Evolutionary conservation across 805 yeast species (phyloP), one percentile per base, ranked within the genome.

Genomic region (Nakazawaea molendinolei): DNA sequence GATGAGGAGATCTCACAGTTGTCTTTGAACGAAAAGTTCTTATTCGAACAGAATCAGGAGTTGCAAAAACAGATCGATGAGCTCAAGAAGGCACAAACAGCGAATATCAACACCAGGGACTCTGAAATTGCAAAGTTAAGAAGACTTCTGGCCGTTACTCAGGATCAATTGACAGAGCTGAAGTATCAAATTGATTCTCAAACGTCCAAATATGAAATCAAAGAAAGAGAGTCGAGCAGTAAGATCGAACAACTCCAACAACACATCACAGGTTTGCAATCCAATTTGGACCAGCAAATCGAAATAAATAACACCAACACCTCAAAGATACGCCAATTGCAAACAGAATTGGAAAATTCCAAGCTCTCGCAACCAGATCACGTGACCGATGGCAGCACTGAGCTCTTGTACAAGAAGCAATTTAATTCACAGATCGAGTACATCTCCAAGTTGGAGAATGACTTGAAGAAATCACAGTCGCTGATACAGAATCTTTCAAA

Each of bases 1-100:
- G 35, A 36, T 10, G 31, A 36, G n/a, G 39, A 36, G 14, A 31
- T 36, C 7, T 5, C 20, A 8, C 16, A 16, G 17, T 31, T 36
- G 35, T 8, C 23, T 3, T 23, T 31, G 13, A 30, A 36, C 22
- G 39, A 36, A 16, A 31, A 25, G 18, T 36, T 36, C 13, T 22
- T 36, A 12, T 36, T 29, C 26, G 39, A 36, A 8, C 34, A 27
- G 21, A 36, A 36, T 22, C 23, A 31, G 15, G 39, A 36, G 27
- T 22, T 36, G 32, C 21, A 5, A 4, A 31, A 25, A 15, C 16
- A 31, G 28, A 3, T 31, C 8, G 15, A 18, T 8, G 23, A 21
- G 15, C 14, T 31, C 7, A 26, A 36, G 18, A 5, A 16, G 15
- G 10, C 12, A 6, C 10, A 10, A 6, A 8, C 18, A 13, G n/a